Conservation (phyloP, 2,329 filamentous ascomycete species). For the Cercospora canescens region DNA sequence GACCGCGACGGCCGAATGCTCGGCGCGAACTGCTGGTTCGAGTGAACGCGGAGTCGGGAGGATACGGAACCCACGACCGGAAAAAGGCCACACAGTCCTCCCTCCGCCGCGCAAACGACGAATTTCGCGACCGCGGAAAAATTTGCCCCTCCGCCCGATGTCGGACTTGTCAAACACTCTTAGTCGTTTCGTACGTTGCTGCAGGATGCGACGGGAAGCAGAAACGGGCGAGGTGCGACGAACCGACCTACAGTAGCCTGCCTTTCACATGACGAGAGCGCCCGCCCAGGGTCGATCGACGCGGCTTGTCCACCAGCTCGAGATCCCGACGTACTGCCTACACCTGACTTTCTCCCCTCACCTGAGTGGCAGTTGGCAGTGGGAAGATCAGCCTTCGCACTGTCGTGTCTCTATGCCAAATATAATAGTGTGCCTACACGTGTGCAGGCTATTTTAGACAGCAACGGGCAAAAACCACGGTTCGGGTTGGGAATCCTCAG, state of each 20-base stretch:
- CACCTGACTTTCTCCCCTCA: not conserved
- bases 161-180: not conserved
- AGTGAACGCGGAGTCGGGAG: constrained; percentile 2
- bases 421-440: too few relatives aligned
- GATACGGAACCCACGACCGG: constrained; percentile 1
- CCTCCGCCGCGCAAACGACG: not conserved
- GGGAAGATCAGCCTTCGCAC: not conserved
- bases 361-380: not conserved
- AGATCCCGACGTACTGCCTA: not conserved
- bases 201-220: not conserved
- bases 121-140: not conserved
- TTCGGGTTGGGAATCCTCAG: too few relatives aligned
- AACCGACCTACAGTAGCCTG: not conserved
- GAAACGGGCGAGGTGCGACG: constrained; percentile 3
- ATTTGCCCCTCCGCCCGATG: constrained; percentile 6
- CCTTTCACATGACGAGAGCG: constrained; percentile 10
- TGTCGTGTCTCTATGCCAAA: not conserved
- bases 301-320: not conserved
- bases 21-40: constrained; percentile 7
- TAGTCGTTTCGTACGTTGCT: not conserved
- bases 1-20: constrained; percentile 5
- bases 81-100: not conserved
- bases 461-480: too few relatives aligned
- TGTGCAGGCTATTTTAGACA: too few relatives aligned
- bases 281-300: not conserved